Base-by-base conservation (phyloP, 2,329 filamentous ascomycete species). In the Sarocladium kiliense region DNA sequence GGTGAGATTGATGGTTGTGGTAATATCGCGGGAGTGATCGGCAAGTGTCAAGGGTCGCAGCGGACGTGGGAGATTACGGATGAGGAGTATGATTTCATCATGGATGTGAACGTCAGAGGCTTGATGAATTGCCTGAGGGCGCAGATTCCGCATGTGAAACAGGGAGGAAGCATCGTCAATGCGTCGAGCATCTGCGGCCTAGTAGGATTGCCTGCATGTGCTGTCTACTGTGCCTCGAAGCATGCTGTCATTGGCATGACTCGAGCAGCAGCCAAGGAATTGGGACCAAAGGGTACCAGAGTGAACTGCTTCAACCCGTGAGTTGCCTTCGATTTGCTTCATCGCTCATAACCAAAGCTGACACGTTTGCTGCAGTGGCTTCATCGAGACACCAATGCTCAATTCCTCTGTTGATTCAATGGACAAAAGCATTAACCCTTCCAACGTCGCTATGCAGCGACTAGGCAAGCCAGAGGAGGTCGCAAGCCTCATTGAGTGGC, bases 101-200 rank as follows among this genome's bases (percentile, higher is more conserved):
- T 77, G 54, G 59, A 63, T 7, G 70, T 77, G 9, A 77, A 78
- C 61, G 56, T 74, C 16, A 71, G 64, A 12, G 77, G 78, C 10
- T 62, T 75, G 55, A 75, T 79, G 68, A 72, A 77, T 51, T 78
- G 74, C 59, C 59, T 81, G 59, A 67, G 75, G 44, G 73, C 74
- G 25, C 61, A 81, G 63, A 57, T 81, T 27, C 67, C 66, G 14
- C 65, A 66, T 1, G 34, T 39, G 6, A 41, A 41, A 19, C 26
- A 27, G 5, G 36, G 50, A 0, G 75, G 71, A 0, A 74, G 72
- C 59, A 74, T 80, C 49, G 76, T 79, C 50, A 78, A 75, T 60
- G 70, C 73, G 12, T 61, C 71, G 6, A 74, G 71, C 57, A 66
- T 72, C 16, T 70, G 71, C 23, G 76, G 75, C 0, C 45, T 74